phyloP scores from a whole-genome alignment of 305 asterid genomes.

The Fraxinus albicans region DNA sequence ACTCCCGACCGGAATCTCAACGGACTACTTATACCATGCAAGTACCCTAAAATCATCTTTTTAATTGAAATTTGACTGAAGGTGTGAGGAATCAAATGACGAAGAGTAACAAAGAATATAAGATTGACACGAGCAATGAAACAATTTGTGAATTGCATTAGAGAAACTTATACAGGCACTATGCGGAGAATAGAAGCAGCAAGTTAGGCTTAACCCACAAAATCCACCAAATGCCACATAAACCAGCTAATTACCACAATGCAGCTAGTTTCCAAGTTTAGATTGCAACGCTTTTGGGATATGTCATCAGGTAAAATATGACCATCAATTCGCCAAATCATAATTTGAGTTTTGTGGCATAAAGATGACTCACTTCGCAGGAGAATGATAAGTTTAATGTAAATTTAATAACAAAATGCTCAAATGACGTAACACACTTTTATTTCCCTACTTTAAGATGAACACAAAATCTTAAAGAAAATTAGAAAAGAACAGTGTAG shows the following conservation, averaged over 20 bases:
- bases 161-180: too few species aligned
- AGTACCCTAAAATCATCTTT: not conserved
- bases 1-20: not conserved
- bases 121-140: not conserved
- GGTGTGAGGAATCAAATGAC: not conserved
- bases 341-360: too few species aligned
- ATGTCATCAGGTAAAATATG: too few species aligned
- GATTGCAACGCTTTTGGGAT: too few species aligned
- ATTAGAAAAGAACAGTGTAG: constrained; percentile 15
- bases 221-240: too few species aligned
- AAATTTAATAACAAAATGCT: not conserved
- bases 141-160: not conserved
- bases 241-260: too few species aligned
- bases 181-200: too few species aligned
- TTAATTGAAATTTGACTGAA: not conserved
- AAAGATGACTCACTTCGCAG: not conserved
- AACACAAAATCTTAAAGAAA: not conserved
- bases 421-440: not conserved
- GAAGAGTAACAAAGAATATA: not conserved
- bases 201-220: too few species aligned
- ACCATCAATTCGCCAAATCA: too few species aligned
- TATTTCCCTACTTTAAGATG: not conserved
- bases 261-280: too few species aligned
- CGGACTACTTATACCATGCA: not conserved
- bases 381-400: too few species aligned